These are phyloP conservation scores for Rhodotorula sp. DNA, from an alignment of 1,284 basidiomycete species.

Conservation along the genomic window DNA sequence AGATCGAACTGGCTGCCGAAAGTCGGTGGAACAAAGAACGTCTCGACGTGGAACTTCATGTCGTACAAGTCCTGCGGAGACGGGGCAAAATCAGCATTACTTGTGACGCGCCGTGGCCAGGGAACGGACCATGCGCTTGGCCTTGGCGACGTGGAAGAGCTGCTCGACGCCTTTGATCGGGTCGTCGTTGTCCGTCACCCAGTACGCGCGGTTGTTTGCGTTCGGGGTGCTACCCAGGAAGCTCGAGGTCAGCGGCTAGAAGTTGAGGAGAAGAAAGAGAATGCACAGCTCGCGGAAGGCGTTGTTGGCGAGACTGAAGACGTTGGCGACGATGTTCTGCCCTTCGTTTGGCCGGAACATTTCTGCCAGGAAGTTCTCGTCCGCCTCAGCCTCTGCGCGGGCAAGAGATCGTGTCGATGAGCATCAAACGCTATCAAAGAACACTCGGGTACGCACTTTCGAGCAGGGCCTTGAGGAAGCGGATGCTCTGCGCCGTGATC, in stretches of 20 bases:
- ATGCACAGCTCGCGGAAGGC: conserved; percentile 77
- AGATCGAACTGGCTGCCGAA: conserved; percentile 68
- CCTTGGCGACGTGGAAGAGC: conserved; percentile 15
- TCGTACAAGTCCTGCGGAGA: conserved; percentile 69
- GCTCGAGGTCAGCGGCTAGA: neutral
- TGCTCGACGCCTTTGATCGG: conserved; percentile 48
- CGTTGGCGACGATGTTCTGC: conserved; percentile 54
- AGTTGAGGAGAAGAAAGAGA: neutral
- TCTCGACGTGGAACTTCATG: conserved; percentile 77
- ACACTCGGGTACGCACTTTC: conserved; percentile 56
- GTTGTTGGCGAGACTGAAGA: conserved; percentile 82
- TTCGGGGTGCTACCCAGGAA: conserved; percentile 58
- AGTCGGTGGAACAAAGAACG: conserved; percentile 75
- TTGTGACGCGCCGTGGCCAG: neutral
- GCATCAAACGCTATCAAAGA: neutral
- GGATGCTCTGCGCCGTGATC: conserved; percentile 75
- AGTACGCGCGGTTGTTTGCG: conserved; percentile 82
- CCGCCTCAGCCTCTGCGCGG: conserved; percentile 43
- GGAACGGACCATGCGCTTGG: conserved; percentile 5
- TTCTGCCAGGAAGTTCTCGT: conserved; percentile 44
- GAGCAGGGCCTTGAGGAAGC: conserved; percentile 66
- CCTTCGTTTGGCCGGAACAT: conserved; percentile 54
- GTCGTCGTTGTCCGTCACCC: conserved; percentile 86
- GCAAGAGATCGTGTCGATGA: neutral
- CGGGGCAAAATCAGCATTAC: neutral